phyloP scores from a whole-genome alignment of 1,284 basidiomycete genomes.

The Lignosus rhinocerotis region DNA sequence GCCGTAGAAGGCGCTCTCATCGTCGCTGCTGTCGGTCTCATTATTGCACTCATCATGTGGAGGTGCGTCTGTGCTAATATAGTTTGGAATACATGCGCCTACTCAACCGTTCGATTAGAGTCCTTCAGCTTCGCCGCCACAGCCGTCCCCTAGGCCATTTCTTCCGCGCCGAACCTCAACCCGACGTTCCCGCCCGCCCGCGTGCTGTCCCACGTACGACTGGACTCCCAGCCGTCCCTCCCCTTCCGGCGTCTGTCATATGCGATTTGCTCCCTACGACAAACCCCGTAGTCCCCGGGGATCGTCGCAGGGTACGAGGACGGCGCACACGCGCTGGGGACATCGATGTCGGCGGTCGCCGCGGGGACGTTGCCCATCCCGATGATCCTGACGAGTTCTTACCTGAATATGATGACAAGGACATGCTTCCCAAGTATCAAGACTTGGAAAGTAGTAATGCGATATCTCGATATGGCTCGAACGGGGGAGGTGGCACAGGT shows the following conservation, averaged over 20 bases:
- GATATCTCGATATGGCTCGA: slow-evolving; percentile 1
- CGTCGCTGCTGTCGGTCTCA: slow-evolving; percentile 10
- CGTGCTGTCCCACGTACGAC: slow-evolving; percentile 22
- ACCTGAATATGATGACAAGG: slow-evolving; percentile 24
- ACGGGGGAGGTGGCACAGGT: slow-evolving; percentile 8
- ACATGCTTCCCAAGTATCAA: slow-evolving; percentile 21
- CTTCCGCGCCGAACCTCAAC: slow-evolving; percentile 10
- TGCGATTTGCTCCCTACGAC: slow-evolving; percentile 12
- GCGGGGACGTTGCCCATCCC: slow-evolving; percentile 17
- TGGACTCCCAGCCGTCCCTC: slow-evolving; percentile 10
- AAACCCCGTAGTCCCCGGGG: slow-evolving; percentile 2
- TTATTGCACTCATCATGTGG: slow-evolving; percentile 10
- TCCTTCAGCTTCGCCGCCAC: slow-evolving; percentile 10
- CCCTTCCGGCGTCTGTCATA: slow-evolving; percentile 10
- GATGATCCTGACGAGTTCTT: slow-evolving; percentile 20
- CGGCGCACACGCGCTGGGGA: slow-evolving; percentile 16
- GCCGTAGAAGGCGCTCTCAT: slow-evolving; percentile 20
- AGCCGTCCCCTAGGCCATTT: slow-evolving; percentile 15
- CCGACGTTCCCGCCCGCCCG: slow-evolving; percentile 11
- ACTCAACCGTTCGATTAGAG: not conserved
- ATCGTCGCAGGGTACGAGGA: slow-evolving; percentile 4
- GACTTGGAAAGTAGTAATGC: slow-evolving; percentile 5
- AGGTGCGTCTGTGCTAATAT: slow-evolving; percentile 9
- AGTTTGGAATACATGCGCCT: not conserved
- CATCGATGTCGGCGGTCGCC: slow-evolving; percentile 14